phyloP scores from a whole-genome alignment of 2,329 filamentous ascomycete species.

The Chalara sp. region DNA sequence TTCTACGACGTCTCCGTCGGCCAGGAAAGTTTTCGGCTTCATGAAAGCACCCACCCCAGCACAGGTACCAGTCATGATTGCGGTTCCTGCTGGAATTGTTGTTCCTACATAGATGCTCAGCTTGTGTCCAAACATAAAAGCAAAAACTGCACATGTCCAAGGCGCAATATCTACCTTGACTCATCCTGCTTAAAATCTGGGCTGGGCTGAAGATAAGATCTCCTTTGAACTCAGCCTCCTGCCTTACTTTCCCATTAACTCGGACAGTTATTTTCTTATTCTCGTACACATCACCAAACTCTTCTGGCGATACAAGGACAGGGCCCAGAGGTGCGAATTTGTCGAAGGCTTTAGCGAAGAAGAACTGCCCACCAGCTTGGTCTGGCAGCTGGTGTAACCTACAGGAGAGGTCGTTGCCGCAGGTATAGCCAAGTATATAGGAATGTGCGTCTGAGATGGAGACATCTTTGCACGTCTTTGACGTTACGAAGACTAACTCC shows the following conservation, averaged over 20 bases:
- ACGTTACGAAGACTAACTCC: too few species aligned
- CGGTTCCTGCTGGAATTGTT: slow-evolving; percentile 41
- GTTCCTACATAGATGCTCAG: slow-evolving; percentile 15
- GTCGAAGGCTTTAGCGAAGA: slow-evolving; percentile 27
- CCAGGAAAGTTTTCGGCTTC: slow-evolving; percentile 23
- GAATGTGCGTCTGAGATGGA: too few species aligned
- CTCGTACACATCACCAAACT: too few species aligned
- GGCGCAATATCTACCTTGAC: background rate
- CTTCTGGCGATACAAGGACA: slow-evolving; percentile 12
- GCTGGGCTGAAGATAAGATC: background rate
- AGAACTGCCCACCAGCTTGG: too few species aligned
- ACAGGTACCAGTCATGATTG: slow-evolving; percentile 43
- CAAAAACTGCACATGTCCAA: too few species aligned
- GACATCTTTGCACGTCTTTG: too few species aligned
- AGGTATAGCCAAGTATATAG: too few species aligned
- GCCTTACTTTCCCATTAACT: background rate
- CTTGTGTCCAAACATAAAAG: too few species aligned
- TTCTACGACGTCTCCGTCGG: slow-evolving; percentile 28
- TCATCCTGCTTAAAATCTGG: background rate
- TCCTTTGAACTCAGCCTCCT: background rate
- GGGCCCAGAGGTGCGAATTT: slow-evolving; percentile 34
- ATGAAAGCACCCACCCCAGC: slow-evolving; percentile 30
- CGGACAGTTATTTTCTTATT: background rate
- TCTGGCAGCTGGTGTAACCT: too few species aligned
- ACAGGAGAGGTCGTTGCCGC: too few species aligned